A percentile compares a stretch with the other conserved stretches of the same genome.
Evolutionary conservation across 768 basidiomycete species (phyloP).

Genomic region (Tylopilus sp.): DNA sequence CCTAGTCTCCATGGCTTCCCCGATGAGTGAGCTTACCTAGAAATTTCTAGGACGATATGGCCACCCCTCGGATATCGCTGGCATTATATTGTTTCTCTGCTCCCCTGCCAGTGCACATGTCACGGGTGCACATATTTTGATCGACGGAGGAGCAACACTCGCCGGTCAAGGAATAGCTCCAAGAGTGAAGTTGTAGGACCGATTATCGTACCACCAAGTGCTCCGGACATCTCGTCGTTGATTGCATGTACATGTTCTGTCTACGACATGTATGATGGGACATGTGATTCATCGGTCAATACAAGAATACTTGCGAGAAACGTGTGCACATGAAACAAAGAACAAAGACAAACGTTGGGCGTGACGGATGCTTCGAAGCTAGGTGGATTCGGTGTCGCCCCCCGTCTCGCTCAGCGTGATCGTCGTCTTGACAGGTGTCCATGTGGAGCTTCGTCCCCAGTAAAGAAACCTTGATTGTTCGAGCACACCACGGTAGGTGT

Average conservation of each 20-base stretch:
- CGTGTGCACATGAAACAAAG: background rate
- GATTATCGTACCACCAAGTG: background rate
- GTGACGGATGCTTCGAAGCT: slow-evolving; percentile 3
- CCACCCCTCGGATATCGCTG: slow-evolving; percentile 63
- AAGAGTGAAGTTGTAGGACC: slow-evolving; percentile 21
- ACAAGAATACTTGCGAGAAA: slow-evolving; percentile 3
- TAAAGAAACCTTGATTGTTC: slow-evolving; percentile 49
- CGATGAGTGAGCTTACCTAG: background rate
- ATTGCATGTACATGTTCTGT: background rate
- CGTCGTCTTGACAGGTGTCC: slow-evolving; percentile 10
- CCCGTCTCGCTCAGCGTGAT: slow-evolving; percentile 11
- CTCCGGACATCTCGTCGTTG: too few relatives aligned
- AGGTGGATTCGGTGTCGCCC: slow-evolving; percentile 8
- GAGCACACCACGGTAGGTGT: slow-evolving; percentile 59
- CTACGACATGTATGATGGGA: background rate
- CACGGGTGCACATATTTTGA: slow-evolving; percentile 66
- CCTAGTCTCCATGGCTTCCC: background rate
- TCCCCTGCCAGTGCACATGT: slow-evolving; percentile 72
- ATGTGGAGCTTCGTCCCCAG: slow-evolving; percentile 22
- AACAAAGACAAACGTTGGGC: background rate
- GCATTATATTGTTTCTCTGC: slow-evolving; percentile 63
- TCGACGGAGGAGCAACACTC: slow-evolving; percentile 60
- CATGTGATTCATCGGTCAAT: background rate
- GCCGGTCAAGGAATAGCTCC: slow-evolving; percentile 22
- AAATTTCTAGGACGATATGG: slow-evolving; percentile 61